Evolutionary conservation across 495 filamentous ascomycete genomes (phyloP).

Genomic region (Pseudomonodictys pantanalensis): DNA sequence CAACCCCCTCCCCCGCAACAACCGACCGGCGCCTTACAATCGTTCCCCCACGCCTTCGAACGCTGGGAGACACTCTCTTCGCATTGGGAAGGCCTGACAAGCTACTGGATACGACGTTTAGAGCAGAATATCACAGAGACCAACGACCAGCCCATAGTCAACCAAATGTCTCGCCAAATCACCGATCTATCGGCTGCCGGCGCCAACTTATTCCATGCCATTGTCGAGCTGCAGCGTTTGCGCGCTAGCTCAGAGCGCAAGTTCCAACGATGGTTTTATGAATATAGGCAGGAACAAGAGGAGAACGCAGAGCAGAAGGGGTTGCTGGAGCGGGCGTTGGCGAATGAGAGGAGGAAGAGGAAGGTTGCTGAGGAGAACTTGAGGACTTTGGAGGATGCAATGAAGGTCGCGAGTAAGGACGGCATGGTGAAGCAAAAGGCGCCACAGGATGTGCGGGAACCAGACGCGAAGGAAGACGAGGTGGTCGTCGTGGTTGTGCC

Average conservation of each 20-base stretch:
- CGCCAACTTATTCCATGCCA: constrained; percentile 95
- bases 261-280: constrained; percentile 98
- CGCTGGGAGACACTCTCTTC: constrained; percentile 95
- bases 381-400: no score
- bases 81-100: constrained; percentile 96
- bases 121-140: constrained; percentile 86
- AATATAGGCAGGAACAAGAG: constrained; percentile 85
- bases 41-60: constrained; percentile 95
- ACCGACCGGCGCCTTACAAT: no score
- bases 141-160: constrained; percentile 72
- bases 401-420: no score
- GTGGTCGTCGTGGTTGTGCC: no score
- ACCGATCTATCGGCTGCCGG: constrained; percentile 93
- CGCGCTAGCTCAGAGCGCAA: constrained; percentile 94
- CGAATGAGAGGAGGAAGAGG: no score
- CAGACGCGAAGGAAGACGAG: no score
- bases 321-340: constrained; percentile 70
- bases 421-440: no score
- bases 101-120: constrained; percentile 91
- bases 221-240: constrained; percentile 93
- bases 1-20: no score
- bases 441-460: no score
- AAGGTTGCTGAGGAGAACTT: no score
- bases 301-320: constrained; percentile 75
- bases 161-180: constrained; percentile 88